Evolutionary conservation across 768 basidiomycete genomes (phyloP), one percentile per base, ranked within the genome.

Genomic region (Thelephora ganbajun): DNA sequence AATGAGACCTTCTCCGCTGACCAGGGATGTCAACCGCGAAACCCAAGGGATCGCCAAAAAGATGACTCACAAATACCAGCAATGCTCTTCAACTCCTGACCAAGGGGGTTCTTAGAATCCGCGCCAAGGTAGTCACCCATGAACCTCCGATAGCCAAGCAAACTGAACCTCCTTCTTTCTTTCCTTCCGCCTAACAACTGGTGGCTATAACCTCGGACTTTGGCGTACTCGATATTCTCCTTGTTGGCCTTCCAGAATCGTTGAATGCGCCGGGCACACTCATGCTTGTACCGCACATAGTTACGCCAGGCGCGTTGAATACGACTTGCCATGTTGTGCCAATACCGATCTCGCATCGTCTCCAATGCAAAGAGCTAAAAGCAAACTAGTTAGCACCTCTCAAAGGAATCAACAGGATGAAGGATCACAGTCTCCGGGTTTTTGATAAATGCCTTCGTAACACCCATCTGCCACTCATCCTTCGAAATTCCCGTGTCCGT

Each of bases 401-500:
- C 5, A 47, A 45, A 16, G 7, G 23, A 41, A 6, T 16, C 34
- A 35, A 43, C 33, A 26, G 20, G 43, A 49, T 43, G 33, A 39
- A 14, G 26, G 19, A 36, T 53, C 62, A 93, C 89, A 16, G 94
- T 98, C 63, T 98, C 96, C 0, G 96, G 96, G 59, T 93, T 97
- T 72, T 98, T 98, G 66, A 99, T 98, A 64, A 99, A 99, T 0
- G 94, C 94, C 59, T 99, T 98, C 1, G 93, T 96, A 3, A 83
- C 79, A 46, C 96, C 96, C 93, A 98, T 96, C 64, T 99, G 96
- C 96, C 96, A 99, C 62, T 99, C 94, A 45, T 98, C 94, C 56
- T 79, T 83, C 5, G 88, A 77, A 56, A 99, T 98, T 22, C 96
- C 94, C 11, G 92, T 94, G 58, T 98, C 96, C 52, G 77, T 86